Evolutionary conservation across 176 grass and related monocot species (phyloP).

Genomic region (Poa pratensis): DNA sequence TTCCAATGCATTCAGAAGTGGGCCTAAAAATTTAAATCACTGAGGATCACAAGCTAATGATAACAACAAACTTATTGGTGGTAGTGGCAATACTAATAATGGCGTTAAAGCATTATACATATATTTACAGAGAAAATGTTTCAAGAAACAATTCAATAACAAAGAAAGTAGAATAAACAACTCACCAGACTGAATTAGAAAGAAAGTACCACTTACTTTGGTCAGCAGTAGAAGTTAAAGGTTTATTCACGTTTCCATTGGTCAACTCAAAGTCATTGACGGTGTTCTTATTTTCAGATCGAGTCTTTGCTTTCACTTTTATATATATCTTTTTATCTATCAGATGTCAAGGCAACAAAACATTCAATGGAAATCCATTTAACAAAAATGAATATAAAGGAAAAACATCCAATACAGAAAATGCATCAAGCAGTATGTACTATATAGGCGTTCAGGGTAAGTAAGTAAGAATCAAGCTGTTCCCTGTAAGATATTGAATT

Average conservation of each 20-base stretch:
- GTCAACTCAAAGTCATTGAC: slow-evolving; percentile 48
- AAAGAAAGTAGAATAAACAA: slow-evolving; percentile 26
- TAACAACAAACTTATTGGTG: slow-evolving; percentile 17
- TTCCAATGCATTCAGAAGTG: slow-evolving; percentile 19
- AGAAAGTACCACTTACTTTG: slow-evolving; percentile 48
- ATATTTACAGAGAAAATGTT: slow-evolving; percentile 15
- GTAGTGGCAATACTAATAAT: background rate
- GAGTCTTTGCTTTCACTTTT: slow-evolving; percentile 53
- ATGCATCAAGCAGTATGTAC: background rate
- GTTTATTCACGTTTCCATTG: slow-evolving; percentile 38
- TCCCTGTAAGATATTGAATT: slow-evolving; percentile 37
- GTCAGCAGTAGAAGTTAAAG: slow-evolving; percentile 29
- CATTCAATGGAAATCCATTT: background rate
- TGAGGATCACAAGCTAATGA: background rate
- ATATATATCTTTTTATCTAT: slow-evolving; percentile 55
- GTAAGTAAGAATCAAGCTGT: slow-evolving; percentile 37
- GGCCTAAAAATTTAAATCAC: background rate
- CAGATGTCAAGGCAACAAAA: slow-evolving; percentile 55
- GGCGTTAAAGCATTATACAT: slow-evolving; percentile 19
- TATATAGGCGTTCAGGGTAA: background rate
- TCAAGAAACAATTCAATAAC: slow-evolving; percentile 26
- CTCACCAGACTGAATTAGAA: slow-evolving; percentile 11
- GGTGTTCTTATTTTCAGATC: slow-evolving; percentile 41
- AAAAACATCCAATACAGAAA: slow-evolving; percentile 11
- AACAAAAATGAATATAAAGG: background rate